These are phyloP conservation scores for Clonostachys chloroleuca DNA, from an alignment of 2,329 filamentous ascomycete species.

Conservation along the genomic window DNA sequence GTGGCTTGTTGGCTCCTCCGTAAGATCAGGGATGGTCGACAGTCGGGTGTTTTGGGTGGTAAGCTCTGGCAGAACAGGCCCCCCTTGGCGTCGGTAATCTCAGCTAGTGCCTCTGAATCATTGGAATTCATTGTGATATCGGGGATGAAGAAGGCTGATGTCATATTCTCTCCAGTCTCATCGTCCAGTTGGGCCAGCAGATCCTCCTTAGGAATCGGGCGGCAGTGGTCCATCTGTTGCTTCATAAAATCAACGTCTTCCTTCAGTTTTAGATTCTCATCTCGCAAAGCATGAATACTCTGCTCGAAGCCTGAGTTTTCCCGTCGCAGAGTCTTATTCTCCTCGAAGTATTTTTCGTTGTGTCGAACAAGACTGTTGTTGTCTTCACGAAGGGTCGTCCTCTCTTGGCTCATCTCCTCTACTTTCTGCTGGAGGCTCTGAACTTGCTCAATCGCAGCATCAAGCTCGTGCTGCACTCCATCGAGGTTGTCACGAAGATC, in stretches of 20 bases:
- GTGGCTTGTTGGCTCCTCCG: constrained; percentile 16
- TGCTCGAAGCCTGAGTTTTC: constrained; percentile 45
- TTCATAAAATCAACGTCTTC: constrained; percentile 41
- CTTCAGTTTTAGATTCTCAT: constrained; percentile 40
- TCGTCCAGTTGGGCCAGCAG: constrained; percentile 25
- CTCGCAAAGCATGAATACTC: constrained; percentile 37
- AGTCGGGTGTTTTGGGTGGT: constrained; percentile 23
- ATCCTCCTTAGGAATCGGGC: constrained; percentile 28
- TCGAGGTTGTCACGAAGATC: constrained; percentile 36
- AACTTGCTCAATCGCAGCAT: constrained; percentile 31
- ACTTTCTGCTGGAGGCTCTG: constrained; percentile 31
- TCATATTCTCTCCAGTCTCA: constrained; percentile 48
- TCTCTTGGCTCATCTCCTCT: constrained; percentile 34
- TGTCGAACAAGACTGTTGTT: constrained; percentile 47
- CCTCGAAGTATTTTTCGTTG: constrained; percentile 50
- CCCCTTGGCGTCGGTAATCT: constrained; percentile 24
- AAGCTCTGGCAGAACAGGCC: constrained; percentile 17
- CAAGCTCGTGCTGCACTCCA: constrained; percentile 32
- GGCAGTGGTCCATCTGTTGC: constrained; percentile 36
- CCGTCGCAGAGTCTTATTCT: constrained; percentile 42
- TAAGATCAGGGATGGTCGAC: constrained; percentile 17
- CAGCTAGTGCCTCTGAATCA: constrained; percentile 15
- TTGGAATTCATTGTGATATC: constrained; percentile 50
- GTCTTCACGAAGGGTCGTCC: constrained; percentile 39
- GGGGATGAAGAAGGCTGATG: constrained; percentile 53